Base-by-base conservation (phyloP, 108 stramenopile species). In the Hondaea fermentalgiana region DNA sequence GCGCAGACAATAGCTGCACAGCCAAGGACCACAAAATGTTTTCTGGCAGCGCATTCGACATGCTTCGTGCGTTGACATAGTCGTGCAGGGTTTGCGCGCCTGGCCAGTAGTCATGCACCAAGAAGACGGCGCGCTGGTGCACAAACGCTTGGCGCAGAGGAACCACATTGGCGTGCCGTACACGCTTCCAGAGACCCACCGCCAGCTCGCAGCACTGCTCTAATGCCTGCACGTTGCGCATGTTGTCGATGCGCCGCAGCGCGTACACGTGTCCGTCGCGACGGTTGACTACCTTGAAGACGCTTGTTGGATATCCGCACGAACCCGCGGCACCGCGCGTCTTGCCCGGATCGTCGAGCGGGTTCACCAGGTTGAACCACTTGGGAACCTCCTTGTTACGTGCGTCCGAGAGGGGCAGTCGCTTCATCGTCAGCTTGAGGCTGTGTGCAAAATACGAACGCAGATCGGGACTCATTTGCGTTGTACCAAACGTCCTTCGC, bases 11-110 rank as follows among this genome's bases (percentile, higher is more conserved):
- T 45, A 93, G 72, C 69, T 93, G 91, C 51, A 64, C 87, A 5
- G 90, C 91, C 45, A 92, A 42, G 23, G 83, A 69, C 92, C 93
- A 92, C 17, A 93, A 19, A 16, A 92, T 72, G 10, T 58, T 58
- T 89, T 93, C 93, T 10, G 59, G 45, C 29, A 42, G 60, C 28
- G 64, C 64, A 0, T 47, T 60, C 12, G 25, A 43, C 60, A 12
- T 44, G 44, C 44, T n/a, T 21, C 29, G 21, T 23, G 42, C 16
- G 8, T 6, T 10, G 5, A 89, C 49, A 5, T 44, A 29, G 23
- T 87, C 72, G 16, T 35, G 57, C 21, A 59, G 23, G 5, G 83
- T 88, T 6, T 45, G 51, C 29, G 89, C 89, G 5, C 89, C 87
- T 5, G 89, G 83, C 49, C 23, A 35, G 42, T 60, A 88, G 59